Evolutionary conservation across 2,329 filamentous ascomycete species (phyloP), one percentile per base, ranked within the genome.

Genomic region (Neurospora crassa): DNA sequence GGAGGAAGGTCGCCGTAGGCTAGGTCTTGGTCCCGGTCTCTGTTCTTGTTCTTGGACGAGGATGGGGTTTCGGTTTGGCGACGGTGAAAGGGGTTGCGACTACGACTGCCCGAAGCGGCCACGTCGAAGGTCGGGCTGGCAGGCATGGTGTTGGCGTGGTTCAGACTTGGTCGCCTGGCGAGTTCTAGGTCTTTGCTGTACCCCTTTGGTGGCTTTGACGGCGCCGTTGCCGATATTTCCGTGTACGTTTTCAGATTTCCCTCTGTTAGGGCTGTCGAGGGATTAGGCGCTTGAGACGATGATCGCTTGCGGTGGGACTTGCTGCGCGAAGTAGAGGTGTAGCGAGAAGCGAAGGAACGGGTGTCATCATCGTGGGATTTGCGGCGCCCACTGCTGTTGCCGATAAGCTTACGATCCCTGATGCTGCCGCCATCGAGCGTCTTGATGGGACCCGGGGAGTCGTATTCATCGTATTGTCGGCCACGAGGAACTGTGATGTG

Each of bases 1-100:
- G 92, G 89, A 1, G 92, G 92, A 0, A 96, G 84, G 69, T 92
- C 90, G 72, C 95, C 95, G 77, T 97, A 98, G 8, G 95, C 95
- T 8, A 98, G 85, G 78, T 97, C 87, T 92, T 34, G 53, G 53
- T 63, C 53, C 8, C 53, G 29, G 18, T 63, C 53, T 70, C 89
- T 84, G 75, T 86, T 84, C 67, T 76, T 77, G 73, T 76, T 76
- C 24, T 67, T 74, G 83, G 67, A 80, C 79, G 11, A 63, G 81
- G 74, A 72, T 5, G 47, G 81, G 76, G 53, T 74, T 78, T 40
- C 77, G 70, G 69, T 76, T 75, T 63, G 78, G 77, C 29, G 24
- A 75, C 73, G 12, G 74, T 68, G n/a, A 72, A 73, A 20, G 73
- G 67, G 4, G 73, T 70, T 7, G 70, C 70, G 41, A 71, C 24